Evolutionary conservation across 371 early-diverging fungal species (phyloP).

Genomic region (Parasitella parasitica): DNA sequence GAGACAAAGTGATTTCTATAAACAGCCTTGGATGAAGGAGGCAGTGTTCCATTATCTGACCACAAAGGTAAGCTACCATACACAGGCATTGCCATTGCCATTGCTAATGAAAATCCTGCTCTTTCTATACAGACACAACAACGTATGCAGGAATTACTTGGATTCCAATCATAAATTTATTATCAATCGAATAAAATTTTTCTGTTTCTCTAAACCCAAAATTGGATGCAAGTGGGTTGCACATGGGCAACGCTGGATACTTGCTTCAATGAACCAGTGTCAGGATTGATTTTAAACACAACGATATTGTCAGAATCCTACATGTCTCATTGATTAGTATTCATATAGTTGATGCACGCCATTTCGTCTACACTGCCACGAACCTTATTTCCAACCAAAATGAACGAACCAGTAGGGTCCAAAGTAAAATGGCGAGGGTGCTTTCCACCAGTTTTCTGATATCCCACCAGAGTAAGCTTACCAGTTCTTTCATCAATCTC

Average conservation of each 20-base stretch:
- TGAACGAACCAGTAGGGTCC: conserved; percentile 41
- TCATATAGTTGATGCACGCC: background rate
- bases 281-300: conserved; percentile 34
- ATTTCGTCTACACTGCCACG: background rate
- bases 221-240: conserved; percentile 44
- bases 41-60: conserved; percentile 87
- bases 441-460: conserved; percentile 32
- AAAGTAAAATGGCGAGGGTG: conserved; percentile 46
- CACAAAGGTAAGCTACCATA: conserved; percentile 68
- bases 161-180: conserved; percentile 25
- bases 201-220: conserved; percentile 16
- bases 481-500: conserved; percentile 32
- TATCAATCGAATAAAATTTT: background rate
- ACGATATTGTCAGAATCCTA: conserved; percentile 41
- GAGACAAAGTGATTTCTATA: conserved; percentile 78
- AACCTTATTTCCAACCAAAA: conserved; percentile 46
- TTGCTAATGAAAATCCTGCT: no score
- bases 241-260: conserved; percentile 29
- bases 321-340: no score
- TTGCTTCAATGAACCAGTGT: conserved; percentile 28
- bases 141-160: conserved; percentile 51
- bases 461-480: conserved; percentile 31
- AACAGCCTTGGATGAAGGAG: conserved; percentile 85
- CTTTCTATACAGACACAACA: conserved; percentile 39
- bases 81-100: no score